phyloP scores from a whole-genome alignment of 2,329 filamentous ascomycete species.

The Bipolaris zeicola region DNA sequence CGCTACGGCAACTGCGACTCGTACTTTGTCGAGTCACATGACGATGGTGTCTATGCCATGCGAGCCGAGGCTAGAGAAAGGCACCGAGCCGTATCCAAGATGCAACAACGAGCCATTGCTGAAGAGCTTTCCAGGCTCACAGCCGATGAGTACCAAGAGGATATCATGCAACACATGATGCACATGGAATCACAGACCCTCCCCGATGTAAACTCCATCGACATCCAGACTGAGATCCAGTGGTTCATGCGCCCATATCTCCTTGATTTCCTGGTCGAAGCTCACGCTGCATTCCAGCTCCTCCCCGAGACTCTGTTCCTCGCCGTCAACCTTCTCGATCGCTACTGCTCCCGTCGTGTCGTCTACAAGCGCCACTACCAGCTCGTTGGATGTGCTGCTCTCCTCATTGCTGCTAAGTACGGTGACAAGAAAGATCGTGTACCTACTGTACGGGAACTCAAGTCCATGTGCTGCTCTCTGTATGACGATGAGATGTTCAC shows the following conservation, averaged over 20 bases:
- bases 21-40: constrained; percentile 69
- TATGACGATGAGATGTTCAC: constrained; percentile 99
- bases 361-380: constrained; percentile 99
- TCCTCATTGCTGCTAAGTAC: constrained; percentile 97
- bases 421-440: constrained; percentile 98
- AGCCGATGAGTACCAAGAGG: constrained; percentile 89
- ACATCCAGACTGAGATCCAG: constrained; percentile 98
- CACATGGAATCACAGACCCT: constrained; percentile 95
- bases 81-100: constrained; percentile 76
- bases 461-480: constrained; percentile 98
- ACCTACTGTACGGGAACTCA: constrained; percentile 94
- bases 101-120: constrained; percentile 85
- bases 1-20: constrained; percentile 69
- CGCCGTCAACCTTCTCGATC: constrained; percentile 92
- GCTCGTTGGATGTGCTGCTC: constrained; percentile 91
- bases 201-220: constrained; percentile 95
- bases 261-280: constrained; percentile 97
- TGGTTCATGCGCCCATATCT: constrained; percentile 99
- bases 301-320: constrained; percentile 95
- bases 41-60: constrained; percentile 58
- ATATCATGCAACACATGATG: constrained; percentile 92
- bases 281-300: constrained; percentile 91
- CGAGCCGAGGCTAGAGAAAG: constrained; percentile 75
- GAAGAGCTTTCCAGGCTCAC: constrained; percentile 86
- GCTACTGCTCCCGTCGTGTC: constrained; percentile 96